These are phyloP conservation scores for Cercophora scortea DNA, from an alignment of 495 filamentous ascomycete genomes.

Conservation along the genomic window DNA sequence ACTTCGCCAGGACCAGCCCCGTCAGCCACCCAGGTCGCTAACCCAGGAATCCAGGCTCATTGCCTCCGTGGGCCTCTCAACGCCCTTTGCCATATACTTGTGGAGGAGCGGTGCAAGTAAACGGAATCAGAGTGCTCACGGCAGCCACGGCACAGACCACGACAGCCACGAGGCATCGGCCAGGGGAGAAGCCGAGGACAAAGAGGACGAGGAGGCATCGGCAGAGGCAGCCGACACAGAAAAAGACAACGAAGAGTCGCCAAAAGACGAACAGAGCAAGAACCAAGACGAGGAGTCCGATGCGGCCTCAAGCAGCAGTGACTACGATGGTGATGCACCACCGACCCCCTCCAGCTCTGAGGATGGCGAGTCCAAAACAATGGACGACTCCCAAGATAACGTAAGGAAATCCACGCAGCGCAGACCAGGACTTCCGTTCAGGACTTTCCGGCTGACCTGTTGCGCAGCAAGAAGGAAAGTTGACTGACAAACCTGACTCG, in stretches of 20 bases:
- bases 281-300: neutral
- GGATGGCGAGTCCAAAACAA: neutral
- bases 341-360: constrained; percentile 1
- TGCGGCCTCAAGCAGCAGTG: constrained; percentile 3
- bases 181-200: constrained; percentile 14
- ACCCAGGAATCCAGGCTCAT: constrained; percentile 5
- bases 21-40: neutral
- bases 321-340: neutral
- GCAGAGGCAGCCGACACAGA: neutral
- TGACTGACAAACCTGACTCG: constrained; percentile 7
- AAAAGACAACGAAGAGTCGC: neutral
- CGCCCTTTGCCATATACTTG: constrained; percentile 9
- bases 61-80: constrained; percentile 9
- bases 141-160: neutral
- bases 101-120: neutral
- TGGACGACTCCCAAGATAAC: constrained; percentile 1
- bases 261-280: neutral
- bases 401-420: constrained; percentile 1
- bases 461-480: constrained; percentile 8
- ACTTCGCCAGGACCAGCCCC: neutral
- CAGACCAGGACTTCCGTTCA: neutral
- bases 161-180: neutral
- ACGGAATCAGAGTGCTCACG: neutral
- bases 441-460: neutral
- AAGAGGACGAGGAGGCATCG: constrained; percentile 13